Conservation (phyloP, 83 land plant species). For the Isoetes engelmannii region DNA sequence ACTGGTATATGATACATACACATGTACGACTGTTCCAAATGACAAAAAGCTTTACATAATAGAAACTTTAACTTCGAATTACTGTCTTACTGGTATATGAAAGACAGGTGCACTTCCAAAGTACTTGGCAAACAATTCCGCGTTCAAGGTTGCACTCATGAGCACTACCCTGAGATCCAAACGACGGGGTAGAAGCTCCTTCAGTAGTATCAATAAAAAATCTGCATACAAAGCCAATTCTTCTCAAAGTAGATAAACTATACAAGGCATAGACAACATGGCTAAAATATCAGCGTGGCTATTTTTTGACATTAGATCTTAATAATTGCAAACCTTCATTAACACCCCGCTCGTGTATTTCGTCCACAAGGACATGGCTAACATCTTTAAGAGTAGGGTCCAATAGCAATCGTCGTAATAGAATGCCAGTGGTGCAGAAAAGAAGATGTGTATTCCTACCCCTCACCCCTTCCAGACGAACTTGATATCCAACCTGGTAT, state of each 20-base stretch:
- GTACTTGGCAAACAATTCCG: conserved; percentile 69
- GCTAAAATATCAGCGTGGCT: background rate
- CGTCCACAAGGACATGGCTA: conserved; percentile 78
- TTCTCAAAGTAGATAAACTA: background rate
- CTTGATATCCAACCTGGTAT: conserved; percentile 79
- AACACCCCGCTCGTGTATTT: conserved; percentile 95
- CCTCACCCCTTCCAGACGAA: conserved; percentile 70
- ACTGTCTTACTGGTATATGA: conserved; percentile 59
- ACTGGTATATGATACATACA: too few species aligned
- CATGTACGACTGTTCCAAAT: too few species aligned
- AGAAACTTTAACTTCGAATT: too few species aligned
- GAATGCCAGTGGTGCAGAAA: conserved; percentile 80
- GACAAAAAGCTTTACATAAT: too few species aligned
- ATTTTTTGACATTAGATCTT: background rate
- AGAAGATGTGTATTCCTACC: conserved; percentile 71
- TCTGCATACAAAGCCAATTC: conserved; percentile 26
- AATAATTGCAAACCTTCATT: conserved; percentile 60
- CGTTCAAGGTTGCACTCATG: conserved; percentile 97
- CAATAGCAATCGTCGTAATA: conserved; percentile 69
- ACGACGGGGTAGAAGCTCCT: conserved; percentile 73
- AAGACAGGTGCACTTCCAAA: conserved; percentile 67
- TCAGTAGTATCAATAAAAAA: conserved; percentile 70
- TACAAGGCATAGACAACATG: background rate
- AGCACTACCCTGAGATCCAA: conserved; percentile 65
- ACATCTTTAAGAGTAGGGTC: conserved; percentile 69